Conservation (phyloP, 805 yeast species). For the Candida multigemmis region DNA sequence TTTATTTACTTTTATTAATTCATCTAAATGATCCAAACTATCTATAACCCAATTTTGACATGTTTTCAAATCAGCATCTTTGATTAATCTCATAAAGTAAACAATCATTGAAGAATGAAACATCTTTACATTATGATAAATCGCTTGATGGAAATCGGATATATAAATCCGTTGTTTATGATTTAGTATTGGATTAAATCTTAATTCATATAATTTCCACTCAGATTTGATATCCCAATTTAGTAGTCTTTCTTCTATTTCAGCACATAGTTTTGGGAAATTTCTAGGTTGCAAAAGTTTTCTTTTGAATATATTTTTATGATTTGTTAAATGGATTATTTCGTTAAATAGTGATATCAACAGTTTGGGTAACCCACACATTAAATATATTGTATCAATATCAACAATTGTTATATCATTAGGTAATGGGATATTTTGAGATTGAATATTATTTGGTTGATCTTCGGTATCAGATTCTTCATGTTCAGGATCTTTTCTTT, state of each 20-base stretch:
- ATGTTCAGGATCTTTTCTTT: conserved; percentile 3
- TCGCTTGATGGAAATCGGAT: conserved; percentile 29
- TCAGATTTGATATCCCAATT: conserved; percentile 33
- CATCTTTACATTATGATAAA: conserved; percentile 26
- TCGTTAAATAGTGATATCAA: conserved; percentile 38
- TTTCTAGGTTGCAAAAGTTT: conserved; percentile 39
- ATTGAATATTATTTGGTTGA: conserved; percentile 1
- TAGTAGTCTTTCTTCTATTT: conserved; percentile 39
- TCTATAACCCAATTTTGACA: conserved; percentile 25
- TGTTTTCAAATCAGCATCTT: conserved; percentile 24
- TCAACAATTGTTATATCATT: conserved; percentile 5
- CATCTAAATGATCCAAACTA: conserved; percentile 26
- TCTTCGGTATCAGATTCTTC: conserved; percentile 3
- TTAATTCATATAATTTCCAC: conserved; percentile 29
- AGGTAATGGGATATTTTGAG: neutral
- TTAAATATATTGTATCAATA: conserved; percentile 23
- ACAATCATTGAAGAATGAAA: conserved; percentile 36
- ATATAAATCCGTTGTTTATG: conserved; percentile 13
- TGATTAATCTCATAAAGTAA: conserved; percentile 38
- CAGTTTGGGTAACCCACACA: conserved; percentile 40
- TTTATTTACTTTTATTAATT: conserved; percentile 9
- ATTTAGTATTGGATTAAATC: conserved; percentile 4
- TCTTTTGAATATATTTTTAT: conserved; percentile 35
- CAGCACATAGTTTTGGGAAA: conserved; percentile 48
- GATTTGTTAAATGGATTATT: conserved; percentile 40